A percentile compares a stretch with the other conserved stretches of the same genome.
These are phyloP conservation scores for Corrigiola litoralis DNA, from an alignment of 179 eudicot species.

Conservation along the genomic window DNA sequence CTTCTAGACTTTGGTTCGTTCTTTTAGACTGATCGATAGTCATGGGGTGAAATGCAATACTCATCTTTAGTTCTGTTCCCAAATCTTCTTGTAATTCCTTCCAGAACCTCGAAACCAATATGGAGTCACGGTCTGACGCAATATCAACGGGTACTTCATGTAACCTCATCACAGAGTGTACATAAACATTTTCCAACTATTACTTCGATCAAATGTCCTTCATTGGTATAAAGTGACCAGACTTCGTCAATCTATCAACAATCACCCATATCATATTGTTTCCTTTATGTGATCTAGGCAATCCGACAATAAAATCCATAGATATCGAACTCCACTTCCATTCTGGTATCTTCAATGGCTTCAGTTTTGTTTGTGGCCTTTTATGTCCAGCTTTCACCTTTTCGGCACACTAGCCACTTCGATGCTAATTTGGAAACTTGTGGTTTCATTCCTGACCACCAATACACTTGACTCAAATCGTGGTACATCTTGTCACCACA, in stretches of 20 bases:
- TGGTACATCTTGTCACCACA: not conserved
- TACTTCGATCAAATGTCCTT: not conserved
- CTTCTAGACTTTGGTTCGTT: not conserved
- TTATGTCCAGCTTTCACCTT: not conserved
- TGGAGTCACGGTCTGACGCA: not conserved
- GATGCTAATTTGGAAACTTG: not conserved
- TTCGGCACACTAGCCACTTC: not conserved
- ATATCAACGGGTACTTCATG: not conserved
- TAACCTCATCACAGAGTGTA: not conserved
- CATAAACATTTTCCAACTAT: not conserved
- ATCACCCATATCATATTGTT: not conserved
- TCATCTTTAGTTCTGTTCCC: not conserved
- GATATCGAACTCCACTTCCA: too few species aligned
- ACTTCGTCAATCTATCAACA: not conserved
- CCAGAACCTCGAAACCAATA: not conserved
- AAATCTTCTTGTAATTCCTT: not conserved
- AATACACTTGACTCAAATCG: not conserved
- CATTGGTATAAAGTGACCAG: not conserved
- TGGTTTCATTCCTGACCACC: not conserved
- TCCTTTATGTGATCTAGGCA: not conserved
- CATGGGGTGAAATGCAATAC: not conserved
- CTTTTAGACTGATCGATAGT: not conserved
- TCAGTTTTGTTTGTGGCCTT: not conserved
- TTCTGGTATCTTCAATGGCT: not conserved
- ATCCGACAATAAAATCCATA: not conserved